A percentile compares a stretch with the other conserved stretches of the same genome.
Evolutionary conservation across 371 early-diverging fungal species (phyloP).

Genomic region (Coemansia sp.): DNA sequence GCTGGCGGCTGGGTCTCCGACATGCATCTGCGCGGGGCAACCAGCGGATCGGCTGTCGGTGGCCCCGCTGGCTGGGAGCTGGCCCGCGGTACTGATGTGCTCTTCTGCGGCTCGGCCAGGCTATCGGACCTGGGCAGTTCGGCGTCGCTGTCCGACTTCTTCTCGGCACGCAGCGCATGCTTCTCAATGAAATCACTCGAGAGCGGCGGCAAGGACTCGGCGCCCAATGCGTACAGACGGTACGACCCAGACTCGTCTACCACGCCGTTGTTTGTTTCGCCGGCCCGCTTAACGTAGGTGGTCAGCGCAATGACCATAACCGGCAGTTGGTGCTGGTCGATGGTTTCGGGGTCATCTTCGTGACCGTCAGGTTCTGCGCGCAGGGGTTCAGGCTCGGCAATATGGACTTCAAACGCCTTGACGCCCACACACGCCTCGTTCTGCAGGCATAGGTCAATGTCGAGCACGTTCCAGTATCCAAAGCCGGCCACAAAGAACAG

Average conservation of each 20-base stretch:
- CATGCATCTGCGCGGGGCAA: not conserved
- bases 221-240: slow-evolving; percentile 41
- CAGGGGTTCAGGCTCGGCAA: not conserved
- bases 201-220: slow-evolving; percentile 36
- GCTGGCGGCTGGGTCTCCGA: not conserved
- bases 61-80: slow-evolving; percentile 8
- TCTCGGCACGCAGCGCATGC: slow-evolving; percentile 16
- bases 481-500: slow-evolving; percentile 46
- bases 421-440: slow-evolving; percentile 47
- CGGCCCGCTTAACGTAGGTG: slow-evolving; percentile 36
- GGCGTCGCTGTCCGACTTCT: not conserved
- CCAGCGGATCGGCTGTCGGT: not conserved
- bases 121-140: not conserved
- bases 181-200: slow-evolving; percentile 28
- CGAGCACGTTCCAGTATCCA: slow-evolving; percentile 49
- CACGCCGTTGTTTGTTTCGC: slow-evolving; percentile 9
- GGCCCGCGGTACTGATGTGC: slow-evolving; percentile 5
- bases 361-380: not conserved
- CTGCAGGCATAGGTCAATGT: slow-evolving; percentile 28
- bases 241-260: slow-evolving; percentile 31
- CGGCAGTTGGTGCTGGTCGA: slow-evolving; percentile 21
- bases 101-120: not conserved
- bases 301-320: slow-evolving; percentile 37
- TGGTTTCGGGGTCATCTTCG: not conserved
- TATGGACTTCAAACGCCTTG: slow-evolving; percentile 43